Evolutionary conservation across 345 rosid genomes (phyloP), one percentile per base, ranked within the genome.

Genomic region (Limnanthes douglasii): DNA sequence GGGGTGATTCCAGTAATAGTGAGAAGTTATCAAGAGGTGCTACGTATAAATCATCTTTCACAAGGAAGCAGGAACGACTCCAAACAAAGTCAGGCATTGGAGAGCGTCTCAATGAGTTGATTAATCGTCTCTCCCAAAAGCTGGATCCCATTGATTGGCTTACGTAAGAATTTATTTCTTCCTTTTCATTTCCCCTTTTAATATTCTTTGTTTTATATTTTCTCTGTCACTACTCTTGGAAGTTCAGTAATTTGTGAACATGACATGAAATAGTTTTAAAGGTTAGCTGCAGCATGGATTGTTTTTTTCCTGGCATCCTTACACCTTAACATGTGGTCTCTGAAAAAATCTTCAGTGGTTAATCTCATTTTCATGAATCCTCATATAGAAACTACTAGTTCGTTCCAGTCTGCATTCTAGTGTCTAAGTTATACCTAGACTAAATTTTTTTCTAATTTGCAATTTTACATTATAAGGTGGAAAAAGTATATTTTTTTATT

Each of bases 131-230:
- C 46, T 64, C 82, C 10, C 78, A 78, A 54, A 75, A 76, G 59
- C 60, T 90, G 68, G 98, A 90, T 62, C 94, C 96, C 34, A 90
- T 90, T 56, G 98, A 90, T 53, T 80, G 98, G 98, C 93, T 68
- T 24, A 90, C 98, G 96, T 90, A 71, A 72, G 93, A 49, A 39
- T 34, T 15, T n/a, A n/a, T 33, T 15, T 15, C 25, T 34, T 32
- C 45, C 43, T 41, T 18, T 20, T 12, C 18, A 33, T 14, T 46
- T 20, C 18, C 13, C 5, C 7, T n/a, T 27, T 42, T 30, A 30
- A 18, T 41, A 31, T 15, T 4, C n/a, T 22, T 18, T 43, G 39
- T 3, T 5, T 2, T 31, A 13, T n/a, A 11, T 31, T 20, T 31
- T 5, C 33, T 40, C 19, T 45, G 23, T 9, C 26, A 27, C 20